Evolutionary conservation across 2,329 filamentous ascomycete species (phyloP).

Genomic region (Diaporthe sp.): DNA sequence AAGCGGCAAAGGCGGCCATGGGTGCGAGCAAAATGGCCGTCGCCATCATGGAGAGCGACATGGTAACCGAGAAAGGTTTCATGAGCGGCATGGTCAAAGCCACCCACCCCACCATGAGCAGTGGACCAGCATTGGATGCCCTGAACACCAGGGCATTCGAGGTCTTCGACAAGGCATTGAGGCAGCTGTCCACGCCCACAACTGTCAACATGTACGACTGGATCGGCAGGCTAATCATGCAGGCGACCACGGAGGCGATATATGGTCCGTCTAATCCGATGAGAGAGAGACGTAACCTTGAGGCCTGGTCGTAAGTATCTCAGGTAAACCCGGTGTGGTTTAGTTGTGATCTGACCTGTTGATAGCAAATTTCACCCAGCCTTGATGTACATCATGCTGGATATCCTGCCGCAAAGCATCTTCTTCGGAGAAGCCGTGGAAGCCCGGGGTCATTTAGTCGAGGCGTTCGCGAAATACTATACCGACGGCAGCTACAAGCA

Average conservation of each 20-base stretch:
- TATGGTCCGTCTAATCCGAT: constrained; percentile 38
- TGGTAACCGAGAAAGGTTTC: constrained; percentile 34
- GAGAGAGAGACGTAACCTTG: constrained; percentile 26
- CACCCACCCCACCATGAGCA: constrained; percentile 32
- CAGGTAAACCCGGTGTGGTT: background rate
- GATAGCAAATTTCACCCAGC: constrained; percentile 35
- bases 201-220: constrained; percentile 31
- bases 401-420: constrained; percentile 35
- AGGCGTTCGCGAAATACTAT: constrained; percentile 31
- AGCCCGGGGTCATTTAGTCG: background rate
- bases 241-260: constrained; percentile 37
- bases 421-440: constrained; percentile 15
- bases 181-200: background rate
- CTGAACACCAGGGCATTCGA: constrained; percentile 25
- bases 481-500: constrained; percentile 28
- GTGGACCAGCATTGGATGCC: constrained; percentile 21
- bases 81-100: constrained; percentile 35
- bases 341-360: background rate
- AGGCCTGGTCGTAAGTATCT: constrained; percentile 29
- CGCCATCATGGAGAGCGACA: constrained; percentile 31
- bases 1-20: constrained; percentile 31
- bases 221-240: constrained; percentile 32
- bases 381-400: constrained; percentile 37
- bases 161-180: constrained; percentile 23
- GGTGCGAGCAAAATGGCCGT: constrained; percentile 31